Evolutionary conservation across 2,329 filamentous ascomycete species (phyloP), one percentile per base, ranked within the genome.

Genomic region (Epicoccum sorghinum): DNA sequence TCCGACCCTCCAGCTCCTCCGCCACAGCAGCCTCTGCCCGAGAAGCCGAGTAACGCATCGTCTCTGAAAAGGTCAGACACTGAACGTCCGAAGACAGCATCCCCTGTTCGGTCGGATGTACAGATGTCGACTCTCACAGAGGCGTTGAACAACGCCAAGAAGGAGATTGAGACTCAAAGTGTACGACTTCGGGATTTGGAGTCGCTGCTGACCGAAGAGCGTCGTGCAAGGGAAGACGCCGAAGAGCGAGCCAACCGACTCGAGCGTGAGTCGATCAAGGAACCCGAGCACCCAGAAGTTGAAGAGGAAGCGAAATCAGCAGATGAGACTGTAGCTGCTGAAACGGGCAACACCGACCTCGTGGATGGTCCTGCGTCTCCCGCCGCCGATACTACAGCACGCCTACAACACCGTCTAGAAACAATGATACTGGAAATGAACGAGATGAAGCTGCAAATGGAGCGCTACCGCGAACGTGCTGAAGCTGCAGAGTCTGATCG

Each of bases 1-100:
- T 95, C 91, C 1, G 93, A 97, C 53, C 93, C 93, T 45, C 93
- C 93, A 4, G 93, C 93, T 22, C 93, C 93, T 7, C 93, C 93
- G 24, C 93, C 93, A 25, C 92, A 96, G 64, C 93, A 96, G 65
- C 93, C 93, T 12, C 80, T 98, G 5, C 93, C 93, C 1, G 93
- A 97, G 71, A 97, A 97, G 73, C 93, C 93, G 0, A 91, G 96
- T 74, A 85, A 83, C 13, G 60, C 81, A 77, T 65, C 77, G 0
- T 85, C 90, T 0, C 75, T 96, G 27, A 92, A 90, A 70, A 85
- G 92, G 50, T 83, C 82, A 4, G 86, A 90, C 24, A 93, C 89
- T 0, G 91, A 96, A 61, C 86, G 89, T 52, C 83, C 88, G 7
- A 90, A 88, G 29, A 76, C 52, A 44, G 78, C 14, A 83, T 89